These are phyloP conservation scores for Lepiota venenata DNA, from an alignment of 768 basidiomycete species.

Conservation along the genomic window DNA sequence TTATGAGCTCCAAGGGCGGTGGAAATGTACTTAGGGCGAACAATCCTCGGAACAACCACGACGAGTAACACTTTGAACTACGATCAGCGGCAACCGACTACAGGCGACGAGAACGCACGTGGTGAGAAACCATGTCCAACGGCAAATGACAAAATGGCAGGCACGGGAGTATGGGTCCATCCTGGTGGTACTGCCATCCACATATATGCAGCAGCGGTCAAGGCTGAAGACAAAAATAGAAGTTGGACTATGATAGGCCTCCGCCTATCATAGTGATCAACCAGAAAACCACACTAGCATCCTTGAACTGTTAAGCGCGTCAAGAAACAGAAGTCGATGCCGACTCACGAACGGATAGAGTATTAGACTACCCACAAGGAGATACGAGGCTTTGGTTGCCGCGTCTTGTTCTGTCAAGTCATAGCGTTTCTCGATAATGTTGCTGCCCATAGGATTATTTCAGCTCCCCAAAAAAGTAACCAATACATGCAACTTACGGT, in stretches of 20 bases:
- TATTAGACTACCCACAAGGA: slow-evolving; percentile 65
- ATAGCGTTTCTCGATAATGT: slow-evolving; percentile 71
- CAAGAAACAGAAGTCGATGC: not conserved
- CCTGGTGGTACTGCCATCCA: slow-evolving; percentile 65
- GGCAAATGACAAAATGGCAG: slow-evolving; percentile 59
- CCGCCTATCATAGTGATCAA: slow-evolving; percentile 52
- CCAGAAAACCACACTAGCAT: slow-evolving; percentile 59
- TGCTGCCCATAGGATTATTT: slow-evolving; percentile 35
- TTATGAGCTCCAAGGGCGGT: slow-evolving; percentile 80
- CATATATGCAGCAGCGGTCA: slow-evolving; percentile 58
- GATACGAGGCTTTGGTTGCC: slow-evolving; percentile 63
- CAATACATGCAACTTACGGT: slow-evolving; percentile 42
- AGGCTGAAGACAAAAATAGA: slow-evolving; percentile 51
- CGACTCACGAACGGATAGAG: slow-evolving; percentile 64
- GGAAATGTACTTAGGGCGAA: slow-evolving; percentile 68
- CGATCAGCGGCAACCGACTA: not conserved
- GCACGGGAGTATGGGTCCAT: slow-evolving; percentile 55
- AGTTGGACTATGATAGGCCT: slow-evolving; percentile 57
- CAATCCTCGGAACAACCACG: slow-evolving; percentile 69
- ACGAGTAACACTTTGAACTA: slow-evolving; percentile 58
- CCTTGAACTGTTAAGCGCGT: not conserved
- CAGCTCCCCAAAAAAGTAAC: not conserved
- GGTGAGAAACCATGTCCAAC: slow-evolving; percentile 74
- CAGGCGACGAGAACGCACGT: slow-evolving; percentile 35
- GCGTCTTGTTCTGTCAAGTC: slow-evolving; percentile 55